Base-by-base conservation (phyloP, 23 red algal genomes). In the Pyropia yezoensis region DNA sequence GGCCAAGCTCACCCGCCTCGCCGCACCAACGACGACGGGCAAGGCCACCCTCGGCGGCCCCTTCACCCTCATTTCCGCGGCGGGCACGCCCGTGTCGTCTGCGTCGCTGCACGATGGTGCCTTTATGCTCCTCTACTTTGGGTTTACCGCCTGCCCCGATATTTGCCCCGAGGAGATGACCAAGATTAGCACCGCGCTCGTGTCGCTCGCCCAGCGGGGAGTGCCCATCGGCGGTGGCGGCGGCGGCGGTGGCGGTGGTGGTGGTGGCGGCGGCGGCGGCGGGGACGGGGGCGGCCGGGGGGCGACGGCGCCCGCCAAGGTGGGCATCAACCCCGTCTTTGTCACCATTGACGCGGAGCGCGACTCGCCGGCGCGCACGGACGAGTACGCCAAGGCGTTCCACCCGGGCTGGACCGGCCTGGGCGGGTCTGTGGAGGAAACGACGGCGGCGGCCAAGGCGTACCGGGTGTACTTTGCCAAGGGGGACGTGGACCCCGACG, bases 111-210 rank as follows among this genome's bases (percentile, higher is more conserved):
- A 83, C 19, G 18, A 27, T 22, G 86, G 86, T 0, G 47, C 33
- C 45, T 87, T 83, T 56, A 89, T 61, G 32, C 55, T 98, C 20
- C 54, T 98, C 50, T 98, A 98, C 58, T 98, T 98, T 51, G 94
- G 94, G 1, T 98, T 98, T 57, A 91, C 86, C 5, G 76, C 85
- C 72, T 98, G 94, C 63, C 94, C 94, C 29, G 94, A 98, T 33
- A 73, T 98, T 21, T 98, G 94, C 70, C 94, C 94, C 15, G 94
- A 83, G 26, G 94, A 98, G 68, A 59, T 98, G 58, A 83, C 60
- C 50, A 90, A 98, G 55, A 74, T 98, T 52, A 71, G 64, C 12
- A 81, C 85, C 50, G 94, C 85, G 23, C 60, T 98, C 59, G 57
- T 70, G 13, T 67, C 69, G 39, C 73, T 98, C 33, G 66, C 72